Percentiles rank a stretch among this genome's conserved stretches.
phyloP scores from a whole-genome alignment of 257 asterid genomes.

The Capsicum baccatum region DNA sequence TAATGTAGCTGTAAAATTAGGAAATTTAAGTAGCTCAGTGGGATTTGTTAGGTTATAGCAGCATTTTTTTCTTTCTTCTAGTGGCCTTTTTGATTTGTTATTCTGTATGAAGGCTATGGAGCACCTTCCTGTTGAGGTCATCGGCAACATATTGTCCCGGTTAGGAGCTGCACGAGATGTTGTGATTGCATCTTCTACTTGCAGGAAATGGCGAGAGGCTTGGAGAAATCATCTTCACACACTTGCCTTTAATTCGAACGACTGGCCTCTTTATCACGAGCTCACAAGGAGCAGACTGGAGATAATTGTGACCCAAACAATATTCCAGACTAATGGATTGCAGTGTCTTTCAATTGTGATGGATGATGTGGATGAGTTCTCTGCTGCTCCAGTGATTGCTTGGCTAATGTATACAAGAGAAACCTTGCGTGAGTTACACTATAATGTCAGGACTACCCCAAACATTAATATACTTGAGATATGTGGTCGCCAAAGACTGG shows the following conservation, averaged over 20 bases:
- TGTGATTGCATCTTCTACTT: constrained; percentile 84
- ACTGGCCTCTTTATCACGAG: constrained; percentile 83
- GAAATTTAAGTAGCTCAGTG: constrained; percentile 31
- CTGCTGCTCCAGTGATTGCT: constrained; percentile 83
- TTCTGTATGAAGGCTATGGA: constrained; percentile 57
- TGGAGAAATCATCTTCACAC: constrained; percentile 81
- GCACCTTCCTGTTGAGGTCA: constrained; percentile 86
- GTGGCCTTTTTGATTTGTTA: constrained; percentile 29
- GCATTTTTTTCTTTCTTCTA: constrained; percentile 25
- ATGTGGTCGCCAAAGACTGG: constrained; percentile 89
- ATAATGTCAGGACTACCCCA: constrained; percentile 77
- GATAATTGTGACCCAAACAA: constrained; percentile 79
- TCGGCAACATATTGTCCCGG: constrained; percentile 79
- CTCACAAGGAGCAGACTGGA: constrained; percentile 65
- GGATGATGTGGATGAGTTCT: constrained; percentile 87
- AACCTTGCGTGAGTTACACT: constrained; percentile 73
- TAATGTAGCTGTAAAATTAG: constrained; percentile 27
- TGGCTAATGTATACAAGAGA: constrained; percentile 93
- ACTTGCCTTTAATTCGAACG: constrained; percentile 71
- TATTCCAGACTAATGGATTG: constrained; percentile 74
- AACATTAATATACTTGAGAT: constrained; percentile 83
- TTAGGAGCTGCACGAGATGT: constrained; percentile 88
- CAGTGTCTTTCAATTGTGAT: constrained; percentile 69
- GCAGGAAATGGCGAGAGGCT: constrained; percentile 84
- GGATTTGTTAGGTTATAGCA: constrained; percentile 38